A percentile compares a stretch with the other conserved stretches of the same genome.
These are phyloP conservation scores for Hymenoscyphus linearis DNA, from an alignment of 2,329 filamentous ascomycete species.

Conservation along the genomic window DNA sequence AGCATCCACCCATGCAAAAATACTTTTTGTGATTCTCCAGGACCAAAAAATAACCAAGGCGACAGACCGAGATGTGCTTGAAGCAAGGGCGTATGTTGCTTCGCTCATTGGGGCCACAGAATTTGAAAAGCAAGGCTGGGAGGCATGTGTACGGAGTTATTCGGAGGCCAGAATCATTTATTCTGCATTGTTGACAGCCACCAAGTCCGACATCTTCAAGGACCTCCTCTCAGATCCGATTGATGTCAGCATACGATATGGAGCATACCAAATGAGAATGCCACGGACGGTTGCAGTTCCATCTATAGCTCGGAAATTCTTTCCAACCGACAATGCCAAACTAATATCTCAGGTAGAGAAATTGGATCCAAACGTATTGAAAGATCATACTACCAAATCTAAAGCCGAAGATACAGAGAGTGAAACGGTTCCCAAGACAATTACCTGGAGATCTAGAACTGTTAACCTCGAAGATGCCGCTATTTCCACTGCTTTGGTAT, in stretches of 20 bases:
- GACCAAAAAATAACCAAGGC: conserved; percentile 60
- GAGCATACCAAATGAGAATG: conserved; percentile 85
- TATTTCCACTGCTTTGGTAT: conserved; percentile 77
- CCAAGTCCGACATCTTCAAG: conserved; percentile 73
- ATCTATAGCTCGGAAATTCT: conserved; percentile 72
- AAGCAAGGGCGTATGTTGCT: conserved; percentile 78
- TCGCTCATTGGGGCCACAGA: conserved; percentile 70
- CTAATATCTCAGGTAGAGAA: conserved; percentile 65
- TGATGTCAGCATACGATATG: conserved; percentile 90
- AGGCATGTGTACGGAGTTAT: conserved; percentile 68
- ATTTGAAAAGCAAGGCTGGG: conserved; percentile 88
- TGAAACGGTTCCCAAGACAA: conserved; percentile 61
- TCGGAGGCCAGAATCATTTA: conserved; percentile 79
- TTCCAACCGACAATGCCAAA: conserved; percentile 58
- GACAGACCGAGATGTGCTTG: conserved; percentile 66
- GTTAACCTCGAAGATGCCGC: conserved; percentile 90
- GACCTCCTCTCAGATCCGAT: conserved; percentile 81
- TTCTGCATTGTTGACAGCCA: conserved; percentile 61
- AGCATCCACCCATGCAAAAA: conserved; percentile 63
- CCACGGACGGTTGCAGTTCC: conserved; percentile 79
- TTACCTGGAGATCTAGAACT: conserved; percentile 79
- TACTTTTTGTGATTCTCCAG: conserved; percentile 61
- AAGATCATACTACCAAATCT: conserved; percentile 46
- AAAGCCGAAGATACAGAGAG: conserved; percentile 46
- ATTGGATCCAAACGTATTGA: conserved; percentile 63